phyloP scores from a whole-genome alignment of 2,329 filamentous ascomycete genomes.

The Monilinia laxa region DNA sequence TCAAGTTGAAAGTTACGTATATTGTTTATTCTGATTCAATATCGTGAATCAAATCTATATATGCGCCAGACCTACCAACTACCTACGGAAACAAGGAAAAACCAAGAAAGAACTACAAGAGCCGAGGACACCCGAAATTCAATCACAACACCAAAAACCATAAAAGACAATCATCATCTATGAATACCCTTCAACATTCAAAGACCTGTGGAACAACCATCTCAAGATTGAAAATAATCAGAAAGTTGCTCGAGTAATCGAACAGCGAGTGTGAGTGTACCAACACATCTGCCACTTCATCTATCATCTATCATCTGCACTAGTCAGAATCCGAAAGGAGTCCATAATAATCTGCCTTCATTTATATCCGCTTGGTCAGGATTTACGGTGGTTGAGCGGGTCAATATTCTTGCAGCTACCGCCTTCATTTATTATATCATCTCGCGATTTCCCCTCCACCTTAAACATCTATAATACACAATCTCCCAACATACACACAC shows the following conservation, averaged over 20 bases:
- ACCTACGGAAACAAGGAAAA: constrained; percentile 4
- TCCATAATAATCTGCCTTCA: background rate
- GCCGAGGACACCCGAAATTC: constrained; percentile 15
- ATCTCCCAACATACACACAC: background rate
- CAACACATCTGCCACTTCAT: constrained; percentile 20
- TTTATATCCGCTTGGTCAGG: constrained; percentile 3
- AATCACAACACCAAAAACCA: background rate
- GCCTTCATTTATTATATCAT: constrained; percentile 2
- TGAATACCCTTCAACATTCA: background rate
- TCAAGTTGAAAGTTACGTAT: no score
- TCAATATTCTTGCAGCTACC: background rate
- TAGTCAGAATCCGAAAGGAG: background rate
- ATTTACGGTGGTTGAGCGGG: constrained; percentile 6
- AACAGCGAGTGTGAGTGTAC: background rate
- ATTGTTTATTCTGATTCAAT: no score
- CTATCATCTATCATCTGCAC: background rate
- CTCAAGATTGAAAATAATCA: no score
- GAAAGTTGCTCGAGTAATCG: no score
- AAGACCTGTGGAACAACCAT: background rate
- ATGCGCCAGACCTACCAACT: background rate
- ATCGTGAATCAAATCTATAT: no score
- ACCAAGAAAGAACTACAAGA: constrained; percentile 11
- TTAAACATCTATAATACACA: constrained; percentile 1
- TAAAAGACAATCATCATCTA: background rate
- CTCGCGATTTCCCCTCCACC: constrained; percentile 1